Base-by-base conservation (phyloP, 306 rosid species). In the Aeschynomene evenia region DNA sequence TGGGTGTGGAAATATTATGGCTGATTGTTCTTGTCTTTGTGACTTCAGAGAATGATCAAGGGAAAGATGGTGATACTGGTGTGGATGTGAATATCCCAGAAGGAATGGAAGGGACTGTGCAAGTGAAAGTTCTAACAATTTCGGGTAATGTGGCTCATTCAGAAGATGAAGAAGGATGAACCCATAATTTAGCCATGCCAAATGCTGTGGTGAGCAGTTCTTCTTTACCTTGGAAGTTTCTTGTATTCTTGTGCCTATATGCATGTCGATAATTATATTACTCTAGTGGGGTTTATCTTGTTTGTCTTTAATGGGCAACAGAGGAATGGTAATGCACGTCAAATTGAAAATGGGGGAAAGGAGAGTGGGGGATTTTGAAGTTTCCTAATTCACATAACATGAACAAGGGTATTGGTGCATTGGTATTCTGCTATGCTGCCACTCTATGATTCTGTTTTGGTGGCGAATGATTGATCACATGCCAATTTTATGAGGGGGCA, bases 141-240 rank as follows among this genome's bases (percentile, higher is more conserved):
- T 63, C 86, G 61, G 85, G 46, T 43, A 71, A 62, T 70, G 15
- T 68, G 4, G 67, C 61, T 24, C 65, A 14, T 12, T 76, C 74
- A 0, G 91, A 82, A 70, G 96, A 88, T 48, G 90, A 85, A 77
- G 92, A 87, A 64, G 73, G 82, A 46, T 82, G 79, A 85, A 82
- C 29, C 55, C 77, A 66, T 60, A 34, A 60, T 68, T 45, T 76
- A 39, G 52, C 65, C 18, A 57, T 33, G 49, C 74, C 76, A 66
- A 76, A 79, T 65, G 63, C 85, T 79, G 76, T 56, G 80, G 89
- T 87, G 84, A 85, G 87, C 37, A 39, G 12, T 72, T 81, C 21
- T 79, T 79, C 59, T 68, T 82, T 65, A 60, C 5, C 68, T 51
- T 57, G 9, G 36, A 58, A 72, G 11, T 37, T 55, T 58, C 23